Evolutionary conservation across 1,284 basidiomycete species (phyloP).

Genomic region (Xanthoconium separans): DNA sequence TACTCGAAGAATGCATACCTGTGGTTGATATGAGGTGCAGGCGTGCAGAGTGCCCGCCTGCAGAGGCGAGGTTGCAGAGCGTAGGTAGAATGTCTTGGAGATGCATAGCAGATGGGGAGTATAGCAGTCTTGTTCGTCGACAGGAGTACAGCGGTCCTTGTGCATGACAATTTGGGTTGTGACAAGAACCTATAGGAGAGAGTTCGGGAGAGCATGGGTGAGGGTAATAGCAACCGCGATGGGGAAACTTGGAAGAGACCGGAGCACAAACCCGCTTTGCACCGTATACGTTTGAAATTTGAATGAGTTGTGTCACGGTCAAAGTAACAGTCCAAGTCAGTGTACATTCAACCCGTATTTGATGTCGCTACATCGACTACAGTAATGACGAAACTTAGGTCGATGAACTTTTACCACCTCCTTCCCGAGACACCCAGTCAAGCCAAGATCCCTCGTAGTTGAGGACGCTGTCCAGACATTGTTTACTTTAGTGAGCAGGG

Average conservation of each 20-base stretch:
- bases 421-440: slow-evolving; percentile 81
- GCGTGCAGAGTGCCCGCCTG: slow-evolving; percentile 43
- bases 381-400: slow-evolving; percentile 10
- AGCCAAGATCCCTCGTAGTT: slow-evolving; percentile 95
- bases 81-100: neutral
- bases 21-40: slow-evolving; percentile 44
- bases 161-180: slow-evolving; percentile 7
- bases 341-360: neutral
- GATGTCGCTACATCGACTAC: slow-evolving; percentile 3
- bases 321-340: neutral
- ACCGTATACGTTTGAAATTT: neutral
- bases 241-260: neutral
- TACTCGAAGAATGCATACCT: slow-evolving; percentile 36
- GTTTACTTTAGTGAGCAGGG: slow-evolving; percentile 1
- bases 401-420: slow-evolving; percentile 21
- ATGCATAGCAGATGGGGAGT: slow-evolving; percentile 1
- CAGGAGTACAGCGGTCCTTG: neutral
- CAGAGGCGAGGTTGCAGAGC: slow-evolving; percentile 4
- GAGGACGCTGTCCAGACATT: slow-evolving; percentile 48
- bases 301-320: neutral
- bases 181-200: slow-evolving; percentile 17
- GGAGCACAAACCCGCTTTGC: neutral
- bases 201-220: slow-evolving; percentile 21
- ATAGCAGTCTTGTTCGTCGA: slow-evolving; percentile 4
- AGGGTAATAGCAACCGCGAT: neutral